Evolutionary conservation across 108 stramenopile genomes (phyloP).

Genomic region (Epithemia pelagica): DNA sequence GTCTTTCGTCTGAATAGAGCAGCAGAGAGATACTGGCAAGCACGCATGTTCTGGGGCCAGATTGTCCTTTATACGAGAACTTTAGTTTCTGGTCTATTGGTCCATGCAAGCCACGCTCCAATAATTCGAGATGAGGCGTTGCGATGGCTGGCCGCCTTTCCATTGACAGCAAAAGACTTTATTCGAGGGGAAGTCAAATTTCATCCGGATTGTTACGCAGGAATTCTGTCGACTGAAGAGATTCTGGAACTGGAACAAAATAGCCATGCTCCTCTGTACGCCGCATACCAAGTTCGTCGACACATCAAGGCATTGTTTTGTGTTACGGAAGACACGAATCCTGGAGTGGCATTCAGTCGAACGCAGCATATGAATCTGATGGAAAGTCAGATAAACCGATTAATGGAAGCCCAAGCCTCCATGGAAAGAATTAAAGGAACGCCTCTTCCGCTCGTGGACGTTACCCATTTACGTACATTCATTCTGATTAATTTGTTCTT

Average conservation of each 20-base stretch:
- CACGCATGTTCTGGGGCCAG: conserved; percentile 27
- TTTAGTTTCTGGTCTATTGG: conserved; percentile 13
- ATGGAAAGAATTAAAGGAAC: conserved; percentile 70
- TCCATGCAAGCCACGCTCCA: conserved; percentile 20
- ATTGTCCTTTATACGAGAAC: conserved; percentile 16
- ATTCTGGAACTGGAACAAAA: conserved; percentile 3
- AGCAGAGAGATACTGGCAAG: conserved; percentile 31
- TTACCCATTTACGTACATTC: conserved; percentile 61
- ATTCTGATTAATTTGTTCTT: conserved; percentile 47
- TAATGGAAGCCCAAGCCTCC: conserved; percentile 38
- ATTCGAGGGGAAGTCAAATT: conserved; percentile 19
- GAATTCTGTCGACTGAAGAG: conserved; percentile 16
- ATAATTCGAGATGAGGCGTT: conserved; percentile 20
- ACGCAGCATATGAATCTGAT: conserved; percentile 12
- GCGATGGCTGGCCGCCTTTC: conserved; percentile 32
- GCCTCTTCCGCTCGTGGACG: conserved; percentile 69
- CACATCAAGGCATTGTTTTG: conserved; percentile 17
- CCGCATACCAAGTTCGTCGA: conserved; percentile 12
- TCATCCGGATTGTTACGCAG: conserved; percentile 9
- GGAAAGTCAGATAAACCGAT: conserved; percentile 19
- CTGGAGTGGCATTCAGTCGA: conserved; percentile 12
- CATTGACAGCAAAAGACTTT: conserved; percentile 16
- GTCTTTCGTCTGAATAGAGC: conserved; percentile 45
- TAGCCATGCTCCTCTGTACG: conserved; percentile 27
- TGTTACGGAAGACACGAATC: conserved; percentile 12